A percentile compares a stretch with the other conserved stretches of the same genome.
Conservation (phyloP, 2,329 filamentous ascomycete genomes). For the Fusarium phyllophilum region DNA sequence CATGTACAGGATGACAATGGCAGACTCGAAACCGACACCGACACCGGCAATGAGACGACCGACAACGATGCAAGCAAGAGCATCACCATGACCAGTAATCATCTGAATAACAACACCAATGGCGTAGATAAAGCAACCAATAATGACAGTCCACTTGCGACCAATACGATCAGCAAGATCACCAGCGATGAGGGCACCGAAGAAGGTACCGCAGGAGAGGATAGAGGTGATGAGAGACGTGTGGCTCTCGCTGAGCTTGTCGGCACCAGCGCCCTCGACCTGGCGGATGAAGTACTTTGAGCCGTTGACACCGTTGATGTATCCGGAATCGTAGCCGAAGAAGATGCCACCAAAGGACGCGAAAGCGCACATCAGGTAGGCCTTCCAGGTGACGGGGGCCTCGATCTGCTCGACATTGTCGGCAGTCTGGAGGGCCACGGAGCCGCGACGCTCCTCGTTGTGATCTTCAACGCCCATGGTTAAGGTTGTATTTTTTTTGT, state of each 20-base stretch:
- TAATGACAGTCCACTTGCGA: slow-evolving; percentile 77
- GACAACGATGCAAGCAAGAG: slow-evolving; percentile 34
- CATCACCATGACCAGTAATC: slow-evolving; percentile 34
- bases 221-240: slow-evolving; percentile 76
- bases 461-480: slow-evolving; percentile 42
- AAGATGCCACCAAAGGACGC: slow-evolving; percentile 79
- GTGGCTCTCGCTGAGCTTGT: slow-evolving; percentile 53
- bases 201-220: slow-evolving; percentile 81
- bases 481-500: neutral
- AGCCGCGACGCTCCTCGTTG: slow-evolving; percentile 37
- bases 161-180: slow-evolving; percentile 81
- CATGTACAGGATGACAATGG: slow-evolving; percentile 41
- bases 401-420: slow-evolving; percentile 69
- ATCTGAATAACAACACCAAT: slow-evolving; percentile 65
- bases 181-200: slow-evolving; percentile 80
- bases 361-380: slow-evolving; percentile 76
- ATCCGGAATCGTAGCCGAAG: slow-evolving; percentile 83
- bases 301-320: slow-evolving; percentile 74
- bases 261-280: slow-evolving; percentile 56
- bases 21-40: slow-evolving; percentile 40
- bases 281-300: slow-evolving; percentile 61
- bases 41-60: slow-evolving; percentile 37
- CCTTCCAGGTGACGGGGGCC: slow-evolving; percentile 75
- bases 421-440: slow-evolving; percentile 53
- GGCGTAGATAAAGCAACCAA: slow-evolving; percentile 76